Percentiles rank a stretch among this genome's conserved stretches.
Evolutionary conservation across 495 filamentous ascomycete genomes (phyloP).

Genomic region (Pyronema domesticum): DNA sequence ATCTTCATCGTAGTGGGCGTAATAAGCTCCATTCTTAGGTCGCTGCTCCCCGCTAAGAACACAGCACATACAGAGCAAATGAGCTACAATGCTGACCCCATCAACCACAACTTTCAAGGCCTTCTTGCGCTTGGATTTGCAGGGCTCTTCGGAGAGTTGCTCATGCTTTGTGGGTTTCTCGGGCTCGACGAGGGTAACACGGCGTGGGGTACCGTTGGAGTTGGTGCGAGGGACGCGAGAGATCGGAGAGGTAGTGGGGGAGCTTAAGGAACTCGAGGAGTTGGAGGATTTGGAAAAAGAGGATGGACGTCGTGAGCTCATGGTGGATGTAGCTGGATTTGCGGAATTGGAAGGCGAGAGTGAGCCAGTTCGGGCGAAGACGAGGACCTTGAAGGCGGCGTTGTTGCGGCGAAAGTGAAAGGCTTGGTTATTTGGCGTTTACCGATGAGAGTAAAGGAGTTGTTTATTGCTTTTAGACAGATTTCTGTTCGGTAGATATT

Average conservation of each 20-base stretch:
- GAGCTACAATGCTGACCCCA: background rate
- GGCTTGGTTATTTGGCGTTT: too few relatives aligned
- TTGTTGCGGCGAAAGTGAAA: too few relatives aligned
- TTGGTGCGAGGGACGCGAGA: background rate
- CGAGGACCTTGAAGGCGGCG: too few relatives aligned
- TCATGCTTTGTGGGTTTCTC: background rate
- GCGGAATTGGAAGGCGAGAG: background rate
- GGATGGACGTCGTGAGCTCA: background rate
- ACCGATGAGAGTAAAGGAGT: too few relatives aligned
- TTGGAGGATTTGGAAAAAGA: background rate
- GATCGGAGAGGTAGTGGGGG: background rate
- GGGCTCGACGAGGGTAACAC: background rate
- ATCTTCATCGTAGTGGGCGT: background rate
- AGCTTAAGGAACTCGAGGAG: background rate
- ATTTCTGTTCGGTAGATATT: too few relatives aligned
- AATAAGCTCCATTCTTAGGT: background rate
- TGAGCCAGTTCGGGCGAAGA: constrained; percentile 3
- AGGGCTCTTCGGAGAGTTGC: background rate
- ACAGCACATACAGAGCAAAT: constrained; percentile 1
- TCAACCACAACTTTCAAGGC: background rate
- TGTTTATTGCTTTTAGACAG: too few relatives aligned
- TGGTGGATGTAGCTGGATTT: background rate
- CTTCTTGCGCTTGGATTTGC: background rate
- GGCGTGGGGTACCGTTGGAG: background rate
- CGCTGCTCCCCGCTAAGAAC: background rate